Base-by-base conservation (phyloP, 1,139 yeast genomes). In the Blastobotrys persicus region DNA sequence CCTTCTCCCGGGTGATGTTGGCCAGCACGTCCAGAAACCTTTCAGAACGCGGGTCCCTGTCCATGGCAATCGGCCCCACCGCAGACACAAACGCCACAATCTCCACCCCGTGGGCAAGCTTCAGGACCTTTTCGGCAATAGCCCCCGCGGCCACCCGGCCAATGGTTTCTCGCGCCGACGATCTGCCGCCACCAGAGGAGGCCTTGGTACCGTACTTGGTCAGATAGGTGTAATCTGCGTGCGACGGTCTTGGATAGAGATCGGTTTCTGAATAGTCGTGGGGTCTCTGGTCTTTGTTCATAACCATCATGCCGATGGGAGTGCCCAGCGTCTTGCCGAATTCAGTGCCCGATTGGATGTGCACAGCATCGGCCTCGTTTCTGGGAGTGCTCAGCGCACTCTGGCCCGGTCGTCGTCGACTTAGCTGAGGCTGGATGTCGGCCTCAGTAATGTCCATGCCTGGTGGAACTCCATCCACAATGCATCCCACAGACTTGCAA, bases 121-220 rank as follows among this genome's bases (percentile, higher is more conserved):
- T 66, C 64, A 92, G 77, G 59, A 88, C 82, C 72, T 89, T 91
- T 69, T 92, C 98, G 42, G 98, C 98, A 69, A 92, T 83, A 51
- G 97, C 98, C 59, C 98, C 98, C 12, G 98, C 98, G 45, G 98
- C 98, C 47, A 92, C 98, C 68, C 98, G 80, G 49, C 98, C 98
- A 61, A 94, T 92, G 46, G 98, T 92, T 71, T 92, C 98, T 70
- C 98, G 82, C 11, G 98, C 98, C 40, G 94, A 83, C 18, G 97
- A 86, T 66, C 98, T 81, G 55, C 98, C 98, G 62, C 98, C 98
- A 47, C 98, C 98, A 42, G 95, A 85, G 5, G 95, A 80, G 9
- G 97, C 94, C 72, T 92, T 91, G 62, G 81, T 77, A 34, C 97
- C 96, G 72, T 92, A 92, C 71, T 92, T 92, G 58, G 80, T 77